Conservation (phyloP, 148 eudicot species). For the Vaccinium darrowii region DNA sequence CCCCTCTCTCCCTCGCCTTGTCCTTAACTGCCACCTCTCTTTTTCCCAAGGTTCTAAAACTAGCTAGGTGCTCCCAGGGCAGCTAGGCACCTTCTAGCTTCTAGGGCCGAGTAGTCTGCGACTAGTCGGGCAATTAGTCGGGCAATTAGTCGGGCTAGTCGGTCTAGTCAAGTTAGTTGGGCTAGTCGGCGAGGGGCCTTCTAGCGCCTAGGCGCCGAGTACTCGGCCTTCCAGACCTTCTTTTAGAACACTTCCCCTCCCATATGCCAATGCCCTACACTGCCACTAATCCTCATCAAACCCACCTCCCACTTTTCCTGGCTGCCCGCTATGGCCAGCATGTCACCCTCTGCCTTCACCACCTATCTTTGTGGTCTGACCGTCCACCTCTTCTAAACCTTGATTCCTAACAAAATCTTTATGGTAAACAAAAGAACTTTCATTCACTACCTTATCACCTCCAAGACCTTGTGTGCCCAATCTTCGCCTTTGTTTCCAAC, state of each 20-base stretch:
- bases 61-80: too few species aligned
- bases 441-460: not conserved
- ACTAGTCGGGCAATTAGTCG: too few species aligned
- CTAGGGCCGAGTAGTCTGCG: too few species aligned
- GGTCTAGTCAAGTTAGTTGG: too few species aligned
- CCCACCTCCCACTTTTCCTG: not conserved
- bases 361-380: not conserved
- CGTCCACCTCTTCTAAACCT: not conserved
- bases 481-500: not conserved
- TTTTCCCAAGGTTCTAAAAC: too few species aligned
- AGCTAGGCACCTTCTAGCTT: too few species aligned
- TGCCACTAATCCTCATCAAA: not conserved
- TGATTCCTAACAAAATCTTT: not conserved
- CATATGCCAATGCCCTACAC: not conserved
- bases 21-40: not conserved
- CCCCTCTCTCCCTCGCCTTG: not conserved
- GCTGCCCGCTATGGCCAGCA: not conserved
- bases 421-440: not conserved
- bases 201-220: too few species aligned
- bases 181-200: too few species aligned
- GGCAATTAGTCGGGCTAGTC: too few species aligned
- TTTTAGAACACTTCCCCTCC: too few species aligned
- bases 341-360: not conserved
- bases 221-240: too few species aligned
- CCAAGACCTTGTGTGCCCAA: not conserved